Percentiles rank a stretch among this genome's conserved stretches.
phyloP scores from a whole-genome alignment of 2,329 filamentous ascomycete species.

The Leptosphaerulina australis region DNA sequence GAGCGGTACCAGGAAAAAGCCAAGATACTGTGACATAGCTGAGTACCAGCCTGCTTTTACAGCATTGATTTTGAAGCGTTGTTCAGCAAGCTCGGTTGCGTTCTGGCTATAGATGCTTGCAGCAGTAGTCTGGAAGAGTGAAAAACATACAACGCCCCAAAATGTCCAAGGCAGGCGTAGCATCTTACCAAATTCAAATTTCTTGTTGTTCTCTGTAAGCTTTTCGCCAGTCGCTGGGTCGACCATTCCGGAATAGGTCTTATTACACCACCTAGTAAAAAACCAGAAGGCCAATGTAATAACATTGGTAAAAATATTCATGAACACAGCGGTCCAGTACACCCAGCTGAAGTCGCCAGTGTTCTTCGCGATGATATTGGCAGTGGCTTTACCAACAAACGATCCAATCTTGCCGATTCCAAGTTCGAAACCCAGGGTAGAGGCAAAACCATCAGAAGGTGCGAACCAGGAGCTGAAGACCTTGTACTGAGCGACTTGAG shows the following conservation, averaged over 20 bases:
- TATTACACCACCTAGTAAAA: slow-evolving; percentile 60
- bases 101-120: slow-evolving; percentile 63
- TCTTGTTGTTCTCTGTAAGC: slow-evolving; percentile 65
- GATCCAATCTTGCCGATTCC: slow-evolving; percentile 66
- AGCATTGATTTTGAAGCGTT: slow-evolving; percentile 62
- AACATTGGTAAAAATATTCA: slow-evolving; percentile 68
- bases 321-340: slow-evolving; percentile 66
- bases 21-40: slow-evolving; percentile 60
- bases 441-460: slow-evolving; percentile 66
- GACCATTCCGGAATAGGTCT: slow-evolving; percentile 53
- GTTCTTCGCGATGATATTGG: slow-evolving; percentile 64
- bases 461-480: slow-evolving; percentile 70
- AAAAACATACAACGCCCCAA: slow-evolving; percentile 62
- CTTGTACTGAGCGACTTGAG: slow-evolving; percentile 69
- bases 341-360: slow-evolving; percentile 67
- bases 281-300: slow-evolving; percentile 61
- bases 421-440: slow-evolving; percentile 65
- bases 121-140: slow-evolving; percentile 64
- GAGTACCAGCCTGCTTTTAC: slow-evolving; percentile 67
- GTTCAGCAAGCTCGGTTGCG: slow-evolving; percentile 65
- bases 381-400: slow-evolving; percentile 65
- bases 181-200: slow-evolving; percentile 62
- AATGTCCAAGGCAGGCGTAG: slow-evolving; percentile 65
- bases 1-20: slow-evolving; percentile 64
- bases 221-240: slow-evolving; percentile 65